phyloP scores from a whole-genome alignment of 495 filamentous ascomycete genomes.

The Aspergillus sparsus region DNA sequence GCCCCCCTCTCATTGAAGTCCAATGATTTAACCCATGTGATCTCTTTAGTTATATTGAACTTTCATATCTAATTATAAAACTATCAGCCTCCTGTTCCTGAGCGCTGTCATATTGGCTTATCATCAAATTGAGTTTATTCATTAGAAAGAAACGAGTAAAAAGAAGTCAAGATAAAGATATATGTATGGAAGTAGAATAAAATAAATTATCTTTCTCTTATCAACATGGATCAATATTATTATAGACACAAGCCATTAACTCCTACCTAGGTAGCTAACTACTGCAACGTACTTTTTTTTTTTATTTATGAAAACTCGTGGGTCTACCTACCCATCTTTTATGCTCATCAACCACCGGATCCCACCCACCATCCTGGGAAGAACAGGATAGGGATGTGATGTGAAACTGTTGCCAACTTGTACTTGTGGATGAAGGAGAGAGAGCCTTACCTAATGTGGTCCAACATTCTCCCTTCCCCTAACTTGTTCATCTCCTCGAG shows the following conservation, averaged over 20 bases:
- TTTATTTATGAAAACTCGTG: too few relatives aligned
- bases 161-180: neutral
- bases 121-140: conserved; percentile 5
- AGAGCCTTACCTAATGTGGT: too few relatives aligned
- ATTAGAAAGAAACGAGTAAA: too few relatives aligned
- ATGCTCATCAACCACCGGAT: too few relatives aligned
- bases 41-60: neutral
- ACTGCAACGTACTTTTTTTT: conserved; percentile 21
- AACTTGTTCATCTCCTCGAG: too few relatives aligned
- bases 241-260: conserved; percentile 10
- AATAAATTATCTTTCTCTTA: conserved; percentile 12
- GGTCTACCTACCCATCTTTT: neutral
- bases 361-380: too few relatives aligned
- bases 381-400: too few relatives aligned
- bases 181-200: conserved; percentile 5
- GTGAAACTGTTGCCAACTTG: too few relatives aligned
- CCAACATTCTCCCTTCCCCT: neutral
- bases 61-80: neutral
- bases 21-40: conserved; percentile 7
- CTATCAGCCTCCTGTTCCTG: neutral
- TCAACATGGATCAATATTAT: conserved; percentile 5
- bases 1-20: neutral
- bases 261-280: neutral
- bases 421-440: too few relatives aligned
- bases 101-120: conserved; percentile 10